Base-by-base conservation (phyloP, 495 filamentous ascomycete species). In the Cryomyces minteri region DNA sequence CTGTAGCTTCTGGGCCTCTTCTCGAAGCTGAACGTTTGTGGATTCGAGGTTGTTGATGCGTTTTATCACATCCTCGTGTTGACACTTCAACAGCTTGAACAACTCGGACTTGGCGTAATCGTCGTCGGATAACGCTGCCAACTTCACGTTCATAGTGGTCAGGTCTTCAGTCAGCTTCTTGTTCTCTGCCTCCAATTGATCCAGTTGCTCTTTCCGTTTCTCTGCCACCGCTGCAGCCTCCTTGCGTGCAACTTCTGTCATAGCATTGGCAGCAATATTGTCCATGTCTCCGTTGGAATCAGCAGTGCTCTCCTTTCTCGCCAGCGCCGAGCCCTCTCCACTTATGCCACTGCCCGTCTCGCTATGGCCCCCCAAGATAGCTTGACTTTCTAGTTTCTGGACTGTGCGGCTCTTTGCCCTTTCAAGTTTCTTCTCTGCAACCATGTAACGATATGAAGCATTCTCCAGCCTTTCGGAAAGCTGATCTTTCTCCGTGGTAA, bases 391-490 rank as follows among this genome's bases (percentile, higher is more conserved):
- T 45, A 96, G 64, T 56, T 93, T 95, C 45, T 82, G 79, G n/a
- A 94, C 84, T 40, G 88, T 83, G 41, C 79, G 63, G 55, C 88
- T 95, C 57, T 79, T 82, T 5, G 78, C 76, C 32, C 90, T 77
- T 58, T 98, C 90, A 11, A 95, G 69, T 59, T 83, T 85, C 64
- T 88, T 88, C 56, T 96, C 90, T 4, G 90, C 90, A 48, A 87
- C 79, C 73, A 95, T 83, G 52, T 92, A 94, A 44, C 90, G 79
- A 34, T 88, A 65, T 4, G 85, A 88, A 4, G 90, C 88, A 43
- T 70, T 74, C 49, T 94, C 85, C 8, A 94, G 67, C 43, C 85
- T 79, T 41, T 86, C 82, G 40, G 80, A 82, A 9, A 92, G 69
- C 50, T 82, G 76, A 41, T 93, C 78, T 51, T 90, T 88, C 51